Evolutionary conservation across 2,329 filamentous ascomycete species (phyloP), one percentile per base, ranked within the genome.

Genomic region (Catunica adiposa): DNA sequence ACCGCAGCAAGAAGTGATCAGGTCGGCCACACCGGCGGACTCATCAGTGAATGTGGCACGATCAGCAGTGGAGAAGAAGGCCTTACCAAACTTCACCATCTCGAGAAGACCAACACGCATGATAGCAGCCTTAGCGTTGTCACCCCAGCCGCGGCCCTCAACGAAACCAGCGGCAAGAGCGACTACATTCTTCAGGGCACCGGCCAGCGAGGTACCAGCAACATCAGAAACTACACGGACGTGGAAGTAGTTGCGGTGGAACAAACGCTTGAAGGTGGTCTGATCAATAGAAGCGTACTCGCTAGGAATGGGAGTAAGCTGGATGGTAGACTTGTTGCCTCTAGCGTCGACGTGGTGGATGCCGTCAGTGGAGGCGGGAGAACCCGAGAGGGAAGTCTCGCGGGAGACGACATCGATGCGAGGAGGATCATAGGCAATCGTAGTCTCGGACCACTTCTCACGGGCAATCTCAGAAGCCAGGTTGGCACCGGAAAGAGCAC

Each of bases 71-170:
- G 89, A 78, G 67, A 97, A 98, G 74, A 97, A 98, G 63, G 84
- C 81, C 68, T 89, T 88, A 61, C 90, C 90, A 62, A 98, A 98
- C 66, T 86, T 84, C 64, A 97, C 88, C 84, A 96, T 95, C 71
- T 98, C 92, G 63, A 96, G 77, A 48, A 98, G 79, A 6, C 92
- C 92, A 20, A 97, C 84, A 44, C 92, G 86, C 88, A 98, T 97
- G 59, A 98, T 83, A 48, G 92, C 92, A n/a, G 92, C 89, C 73
- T 98, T 97, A 61, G 90, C 90, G 63, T 97, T 98, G 73, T 97
- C 89, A 64, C 92, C 92, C 90, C 92, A 98, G 61, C 90, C 90
- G 59, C 90, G 80, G 37, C 92, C 92, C 61, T 95, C 88, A 47
- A 97, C 89, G 68, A 94, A 98, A 57, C 92, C 92, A 31, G 92